Conservation (phyloP, 495 filamentous ascomycete genomes). For the Penicillium egyptiacum region DNA sequence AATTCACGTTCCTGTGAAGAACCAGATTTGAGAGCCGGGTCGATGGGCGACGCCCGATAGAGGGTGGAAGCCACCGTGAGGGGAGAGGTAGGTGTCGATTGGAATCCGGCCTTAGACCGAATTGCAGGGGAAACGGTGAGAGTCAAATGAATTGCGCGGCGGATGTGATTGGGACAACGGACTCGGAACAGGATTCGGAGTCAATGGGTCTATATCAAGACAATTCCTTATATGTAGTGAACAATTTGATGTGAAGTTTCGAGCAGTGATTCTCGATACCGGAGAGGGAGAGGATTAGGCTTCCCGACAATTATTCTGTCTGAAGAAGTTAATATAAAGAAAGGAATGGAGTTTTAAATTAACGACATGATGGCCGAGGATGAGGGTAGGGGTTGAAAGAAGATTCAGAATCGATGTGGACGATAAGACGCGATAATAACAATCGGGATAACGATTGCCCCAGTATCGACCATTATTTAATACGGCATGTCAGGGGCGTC, state of each 20-base stretch:
- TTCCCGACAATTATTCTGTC: background rate
- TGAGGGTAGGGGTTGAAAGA: constrained; percentile 12
- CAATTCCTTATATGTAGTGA: background rate
- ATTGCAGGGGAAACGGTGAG: constrained; percentile 21
- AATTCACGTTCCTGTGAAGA: constrained; percentile 46
- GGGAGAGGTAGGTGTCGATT: constrained; percentile 34
- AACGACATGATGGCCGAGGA: constrained; percentile 7
- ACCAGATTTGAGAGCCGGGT: constrained; percentile 49
- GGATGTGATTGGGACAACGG: background rate
- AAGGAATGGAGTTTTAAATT: constrained; percentile 3
- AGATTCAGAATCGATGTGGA: constrained; percentile 12
- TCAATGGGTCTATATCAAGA: background rate
- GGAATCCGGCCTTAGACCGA: constrained; percentile 45
- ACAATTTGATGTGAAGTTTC: background rate
- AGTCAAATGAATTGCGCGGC: constrained; percentile 3
- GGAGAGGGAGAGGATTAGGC: background rate
- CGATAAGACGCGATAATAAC: constrained; percentile 15
- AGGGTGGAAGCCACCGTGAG: constrained; percentile 53
- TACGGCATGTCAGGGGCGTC: constrained; percentile 3
- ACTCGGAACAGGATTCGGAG: background rate
- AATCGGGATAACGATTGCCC: constrained; percentile 14
- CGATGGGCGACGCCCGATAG: constrained; percentile 59
- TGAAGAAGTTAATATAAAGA: background rate
- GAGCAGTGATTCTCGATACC: background rate
- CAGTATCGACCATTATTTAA: constrained; percentile 8